Evolutionary conservation across 2,329 filamentous ascomycete genomes (phyloP).

Genomic region (Cladosporium sphaerospermum): DNA sequence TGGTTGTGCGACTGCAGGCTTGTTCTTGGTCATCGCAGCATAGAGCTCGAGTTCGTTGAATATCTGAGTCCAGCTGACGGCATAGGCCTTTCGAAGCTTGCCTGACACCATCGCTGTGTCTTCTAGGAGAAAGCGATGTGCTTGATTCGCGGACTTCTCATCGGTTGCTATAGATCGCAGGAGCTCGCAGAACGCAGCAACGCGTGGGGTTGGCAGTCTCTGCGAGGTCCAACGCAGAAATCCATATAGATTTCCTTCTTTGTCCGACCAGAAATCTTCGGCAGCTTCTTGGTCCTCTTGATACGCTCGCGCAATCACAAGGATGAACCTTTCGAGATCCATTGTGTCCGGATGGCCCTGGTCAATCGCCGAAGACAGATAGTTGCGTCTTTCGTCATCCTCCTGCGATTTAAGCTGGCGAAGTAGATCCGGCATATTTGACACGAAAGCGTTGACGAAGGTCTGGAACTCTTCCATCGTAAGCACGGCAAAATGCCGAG

Average conservation of each 20-base stretch:
- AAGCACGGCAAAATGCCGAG: conserved; percentile 63
- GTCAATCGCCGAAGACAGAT: conserved; percentile 33
- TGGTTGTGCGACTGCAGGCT: conserved; percentile 41
- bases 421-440: conserved; percentile 88
- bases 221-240: conserved; percentile 97
- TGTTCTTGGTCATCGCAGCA: conserved; percentile 69
- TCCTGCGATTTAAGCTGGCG: conserved; percentile 81
- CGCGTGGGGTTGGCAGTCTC: conserved; percentile 88
- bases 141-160: conserved; percentile 72
- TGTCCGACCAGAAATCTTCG: conserved; percentile 83
- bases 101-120: conserved; percentile 56
- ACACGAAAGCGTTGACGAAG: conserved; percentile 88
- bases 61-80: conserved; percentile 88
- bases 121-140: conserved; percentile 84
- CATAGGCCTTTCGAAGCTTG: conserved; percentile 75
- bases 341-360: conserved; percentile 35
- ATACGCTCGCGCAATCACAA: conserved; percentile 88
- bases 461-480: conserved; percentile 77
- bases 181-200: conserved; percentile 96
- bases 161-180: conserved; percentile 80
- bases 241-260: conserved; percentile 86
- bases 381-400: conserved; percentile 66
- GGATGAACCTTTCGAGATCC: conserved; percentile 78
- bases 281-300: conserved; percentile 79
- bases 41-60: conserved; percentile 86